Percentiles rank a stretch among this genome's conserved stretches.
Conservation (phyloP, 768 basidiomycete species). For the Lactarius hengduanensis region DNA sequence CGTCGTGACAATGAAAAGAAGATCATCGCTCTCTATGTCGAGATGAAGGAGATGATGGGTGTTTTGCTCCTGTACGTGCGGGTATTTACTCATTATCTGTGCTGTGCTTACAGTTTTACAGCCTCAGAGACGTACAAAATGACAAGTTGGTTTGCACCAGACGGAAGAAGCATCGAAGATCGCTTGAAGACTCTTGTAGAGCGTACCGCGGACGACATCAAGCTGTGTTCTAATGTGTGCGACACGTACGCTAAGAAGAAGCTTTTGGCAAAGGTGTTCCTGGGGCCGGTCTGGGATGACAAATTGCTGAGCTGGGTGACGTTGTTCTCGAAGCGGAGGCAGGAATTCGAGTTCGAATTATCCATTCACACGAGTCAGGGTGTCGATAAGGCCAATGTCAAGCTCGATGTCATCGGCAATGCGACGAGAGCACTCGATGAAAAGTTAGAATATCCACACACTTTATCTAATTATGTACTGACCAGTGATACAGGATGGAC, state of each 20-base stretch:
- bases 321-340: conserved; percentile 31
- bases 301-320: conserved; percentile 31
- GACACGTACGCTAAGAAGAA: conserved; percentile 37
- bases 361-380: conserved; percentile 32
- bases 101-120: conserved; percentile 13
- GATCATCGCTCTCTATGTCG: conserved; percentile 44
- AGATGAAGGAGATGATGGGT: conserved; percentile 52
- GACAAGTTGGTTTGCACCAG: conserved; percentile 33
- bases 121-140: conserved; percentile 37
- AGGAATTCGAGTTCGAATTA: conserved; percentile 36
- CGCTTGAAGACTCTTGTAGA: conserved; percentile 37
- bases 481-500: conserved; percentile 23
- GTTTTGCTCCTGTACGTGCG: conserved; percentile 17
- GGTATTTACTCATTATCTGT: neutral
- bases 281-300: conserved; percentile 35
- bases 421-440: conserved; percentile 23
- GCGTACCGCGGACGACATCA: conserved; percentile 35
- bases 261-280: conserved; percentile 34
- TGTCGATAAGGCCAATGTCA: conserved; percentile 18
- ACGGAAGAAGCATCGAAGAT: conserved; percentile 37
- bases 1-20: conserved; percentile 53
- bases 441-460: conserved; percentile 21
- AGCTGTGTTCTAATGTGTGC: conserved; percentile 37
- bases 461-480: neutral
- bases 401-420: conserved; percentile 21